A percentile compares a stretch with the other conserved stretches of the same genome.
These are phyloP conservation scores for Candida takata DNA, from an alignment of 805 yeast genomes.

Conservation along the genomic window DNA sequence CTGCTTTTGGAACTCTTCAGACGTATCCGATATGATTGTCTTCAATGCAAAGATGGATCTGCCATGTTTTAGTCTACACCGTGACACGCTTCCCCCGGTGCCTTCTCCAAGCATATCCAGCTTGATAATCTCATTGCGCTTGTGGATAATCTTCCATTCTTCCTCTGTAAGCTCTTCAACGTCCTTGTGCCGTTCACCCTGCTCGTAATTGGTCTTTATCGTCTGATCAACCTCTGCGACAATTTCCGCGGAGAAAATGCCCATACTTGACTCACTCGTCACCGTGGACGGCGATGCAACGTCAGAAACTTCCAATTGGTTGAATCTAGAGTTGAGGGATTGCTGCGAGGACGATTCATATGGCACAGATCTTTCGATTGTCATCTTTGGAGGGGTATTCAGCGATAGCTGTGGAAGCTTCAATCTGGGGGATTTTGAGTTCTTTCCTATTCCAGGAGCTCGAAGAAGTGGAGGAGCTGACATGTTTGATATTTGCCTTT, in stretches of 20 bases:
- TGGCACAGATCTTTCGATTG: constrained; percentile 1
- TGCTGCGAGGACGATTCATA: constrained; percentile 15
- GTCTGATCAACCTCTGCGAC: constrained; percentile 20
- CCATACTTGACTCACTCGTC: constrained; percentile 20
- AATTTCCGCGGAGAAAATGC: constrained; percentile 26
- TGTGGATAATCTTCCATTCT: constrained; percentile 65
- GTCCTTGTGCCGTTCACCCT: constrained; percentile 24
- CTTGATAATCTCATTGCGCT: constrained; percentile 55
- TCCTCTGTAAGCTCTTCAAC: constrained; percentile 58
- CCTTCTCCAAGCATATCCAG: constrained; percentile 85
- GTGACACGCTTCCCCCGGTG: constrained; percentile 83
- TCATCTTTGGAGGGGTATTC: constrained; percentile 7
- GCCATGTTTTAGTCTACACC: constrained; percentile 59
- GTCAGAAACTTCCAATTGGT: constrained; percentile 15
- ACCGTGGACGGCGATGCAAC: constrained; percentile 27
- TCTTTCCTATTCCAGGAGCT: constrained; percentile 38
- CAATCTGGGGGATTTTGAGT: constrained; percentile 36
- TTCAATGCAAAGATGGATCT: constrained; percentile 75
- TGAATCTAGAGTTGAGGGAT: constrained; percentile 18
- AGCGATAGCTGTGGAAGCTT: constrained; percentile 33
- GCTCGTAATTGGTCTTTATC: neutral
- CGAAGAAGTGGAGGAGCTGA: constrained; percentile 33
- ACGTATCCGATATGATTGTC: constrained; percentile 40
- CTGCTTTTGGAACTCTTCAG: constrained; percentile 84
- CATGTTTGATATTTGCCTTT: constrained; percentile 15